Evolutionary conservation across 257 asterid genomes (phyloP).

Genomic region (Primulina tabacum): DNA sequence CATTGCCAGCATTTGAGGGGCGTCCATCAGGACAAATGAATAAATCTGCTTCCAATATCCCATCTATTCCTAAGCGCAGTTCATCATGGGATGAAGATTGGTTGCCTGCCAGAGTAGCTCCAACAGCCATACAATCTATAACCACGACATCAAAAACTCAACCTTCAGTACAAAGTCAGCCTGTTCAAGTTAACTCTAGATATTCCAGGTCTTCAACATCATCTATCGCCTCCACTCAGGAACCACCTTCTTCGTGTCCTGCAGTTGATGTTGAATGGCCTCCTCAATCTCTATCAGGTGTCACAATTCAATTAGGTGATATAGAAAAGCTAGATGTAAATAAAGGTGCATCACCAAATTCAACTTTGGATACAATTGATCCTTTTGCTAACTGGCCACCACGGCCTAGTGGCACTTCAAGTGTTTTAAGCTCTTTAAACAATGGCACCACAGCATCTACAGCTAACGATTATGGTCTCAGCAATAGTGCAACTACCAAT

Average conservation of each 20-base stretch:
- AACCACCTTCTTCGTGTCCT: slow-evolving; percentile 61
- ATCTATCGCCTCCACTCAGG: slow-evolving; percentile 51
- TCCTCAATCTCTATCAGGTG: slow-evolving; percentile 52
- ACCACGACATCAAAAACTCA: slow-evolving; percentile 41
- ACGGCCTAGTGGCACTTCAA: slow-evolving; percentile 48
- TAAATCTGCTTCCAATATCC: slow-evolving; percentile 37
- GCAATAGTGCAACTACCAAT: slow-evolving; percentile 35
- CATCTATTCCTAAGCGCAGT: slow-evolving; percentile 50
- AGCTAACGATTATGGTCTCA: slow-evolving; percentile 32
- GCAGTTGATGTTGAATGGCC: slow-evolving; percentile 99
- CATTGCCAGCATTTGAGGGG: slow-evolving; percentile 39
- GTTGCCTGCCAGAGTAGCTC: slow-evolving; percentile 62
- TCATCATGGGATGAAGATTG: slow-evolving; percentile 98
- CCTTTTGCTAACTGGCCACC: slow-evolving; percentile 99
- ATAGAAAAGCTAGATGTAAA: slow-evolving; percentile 38
- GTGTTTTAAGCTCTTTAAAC: slow-evolving; percentile 40
- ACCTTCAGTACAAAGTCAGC: slow-evolving; percentile 43
- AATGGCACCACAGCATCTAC: slow-evolving; percentile 43
- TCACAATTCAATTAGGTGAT: slow-evolving; percentile 37
- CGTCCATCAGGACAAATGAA: slow-evolving; percentile 49
- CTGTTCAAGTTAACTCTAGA: slow-evolving; percentile 37
- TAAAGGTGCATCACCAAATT: slow-evolving; percentile 34
- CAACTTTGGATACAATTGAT: slow-evolving; percentile 63
- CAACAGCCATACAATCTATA: slow-evolving; percentile 41
- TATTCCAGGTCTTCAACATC: slow-evolving; percentile 32